Conservation (phyloP, 495 filamentous ascomycete species). For the Mytilinidion resinicola region DNA sequence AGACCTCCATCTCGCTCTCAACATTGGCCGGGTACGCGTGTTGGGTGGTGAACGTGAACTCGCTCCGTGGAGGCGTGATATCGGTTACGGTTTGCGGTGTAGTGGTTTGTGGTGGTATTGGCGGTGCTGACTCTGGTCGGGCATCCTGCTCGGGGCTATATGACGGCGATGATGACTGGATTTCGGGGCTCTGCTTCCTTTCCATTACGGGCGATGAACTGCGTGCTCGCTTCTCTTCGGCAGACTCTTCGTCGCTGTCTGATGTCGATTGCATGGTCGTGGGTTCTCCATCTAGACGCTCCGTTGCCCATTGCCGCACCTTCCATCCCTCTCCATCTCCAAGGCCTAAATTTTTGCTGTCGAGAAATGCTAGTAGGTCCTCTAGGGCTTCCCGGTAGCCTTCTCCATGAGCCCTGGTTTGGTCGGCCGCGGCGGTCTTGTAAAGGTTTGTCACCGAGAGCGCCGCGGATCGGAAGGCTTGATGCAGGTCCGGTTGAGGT, state of each 20-base stretch:
- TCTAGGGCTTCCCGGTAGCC: slow-evolving; percentile 95
- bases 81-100: slow-evolving; percentile 13
- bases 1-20: slow-evolving; percentile 56
- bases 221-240: slow-evolving; percentile 48
- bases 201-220: slow-evolving; percentile 56
- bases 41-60: slow-evolving; percentile 68
- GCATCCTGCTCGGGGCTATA: slow-evolving; percentile 6
- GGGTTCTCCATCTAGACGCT: slow-evolving; percentile 58
- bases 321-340: slow-evolving; percentile 74
- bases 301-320: slow-evolving; percentile 78
- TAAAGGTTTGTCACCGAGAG: slow-evolving; percentile 94
- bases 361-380: slow-evolving; percentile 76
- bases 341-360: slow-evolving; percentile 69
- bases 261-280: slow-evolving; percentile 39
- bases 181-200: slow-evolving; percentile 41
- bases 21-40: slow-evolving; percentile 55
- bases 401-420: slow-evolving; percentile 62
- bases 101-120: slow-evolving; percentile 5
- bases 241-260: slow-evolving; percentile 73
- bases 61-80: slow-evolving; percentile 35
- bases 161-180: slow-evolving; percentile 35
- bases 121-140: slow-evolving; percentile 42
- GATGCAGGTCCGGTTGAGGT: slow-evolving; percentile 71
- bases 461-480: slow-evolving; percentile 86
- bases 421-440: slow-evolving; percentile 74